Conservation (phyloP, 2,329 filamentous ascomycete genomes). For the Xylaria sp. region DNA sequence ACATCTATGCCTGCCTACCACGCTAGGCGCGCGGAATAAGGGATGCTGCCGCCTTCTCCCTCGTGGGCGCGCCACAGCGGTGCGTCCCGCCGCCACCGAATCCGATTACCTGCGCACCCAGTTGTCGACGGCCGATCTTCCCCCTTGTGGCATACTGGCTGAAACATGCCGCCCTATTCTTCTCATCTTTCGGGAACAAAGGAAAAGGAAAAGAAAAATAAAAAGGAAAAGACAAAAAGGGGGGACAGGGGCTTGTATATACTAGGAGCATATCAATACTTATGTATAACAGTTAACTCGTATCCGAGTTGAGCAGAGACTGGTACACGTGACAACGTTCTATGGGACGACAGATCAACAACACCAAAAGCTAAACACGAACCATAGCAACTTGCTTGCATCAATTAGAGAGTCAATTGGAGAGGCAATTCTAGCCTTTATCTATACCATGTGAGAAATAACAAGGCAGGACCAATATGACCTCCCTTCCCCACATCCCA, state of each 20-base stretch:
- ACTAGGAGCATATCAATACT: neutral
- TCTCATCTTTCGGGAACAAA: neutral
- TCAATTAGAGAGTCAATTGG: constrained; percentile 22
- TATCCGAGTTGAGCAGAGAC: neutral
- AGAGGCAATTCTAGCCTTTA: constrained; percentile 5
- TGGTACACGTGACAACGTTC: too few relatives aligned
- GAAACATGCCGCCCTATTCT: neutral
- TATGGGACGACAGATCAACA: neutral
- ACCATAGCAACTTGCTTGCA: constrained; percentile 7
- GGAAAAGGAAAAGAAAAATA: neutral
- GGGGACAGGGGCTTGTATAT: neutral
- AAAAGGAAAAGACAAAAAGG: constrained; percentile 12
- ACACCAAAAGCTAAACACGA: neutral
- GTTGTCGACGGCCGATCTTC: constrained; percentile 16
- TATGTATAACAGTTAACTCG: neutral
- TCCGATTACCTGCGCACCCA: neutral
- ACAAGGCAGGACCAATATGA: constrained; percentile 13
- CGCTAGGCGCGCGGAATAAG: too few relatives aligned
- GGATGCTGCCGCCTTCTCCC: too few relatives aligned
- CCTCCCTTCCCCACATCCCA: constrained; percentile 22
- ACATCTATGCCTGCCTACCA: too few relatives aligned
- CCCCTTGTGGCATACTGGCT: constrained; percentile 8
- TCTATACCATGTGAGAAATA: constrained; percentile 23
- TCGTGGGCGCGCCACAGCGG: constrained; percentile 22
- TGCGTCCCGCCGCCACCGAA: constrained; percentile 23